Percentiles rank a stretch among this genome's conserved stretches.
phyloP scores from a whole-genome alignment of 192 early-diverging fungal genomes.

The Coemansia biformis region DNA sequence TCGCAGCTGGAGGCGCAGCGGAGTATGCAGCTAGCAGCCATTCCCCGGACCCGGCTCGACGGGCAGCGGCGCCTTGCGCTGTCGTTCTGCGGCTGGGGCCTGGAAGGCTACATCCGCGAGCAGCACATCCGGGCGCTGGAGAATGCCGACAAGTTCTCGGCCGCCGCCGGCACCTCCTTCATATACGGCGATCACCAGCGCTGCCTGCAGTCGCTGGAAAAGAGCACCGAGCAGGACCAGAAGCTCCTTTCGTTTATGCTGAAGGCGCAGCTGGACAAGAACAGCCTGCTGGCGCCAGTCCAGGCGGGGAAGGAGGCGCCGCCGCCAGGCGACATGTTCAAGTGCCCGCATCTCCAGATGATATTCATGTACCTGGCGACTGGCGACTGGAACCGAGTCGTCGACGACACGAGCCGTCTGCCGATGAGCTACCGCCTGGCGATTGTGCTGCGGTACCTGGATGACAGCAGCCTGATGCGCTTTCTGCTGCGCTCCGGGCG shows the following conservation, averaged over 20 bases:
- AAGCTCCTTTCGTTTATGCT: constrained; percentile 75
- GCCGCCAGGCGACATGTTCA: constrained; percentile 33
- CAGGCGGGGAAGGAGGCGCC: constrained; percentile 3
- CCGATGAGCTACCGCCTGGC: constrained; percentile 73
- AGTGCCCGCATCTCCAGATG: constrained; percentile 69
- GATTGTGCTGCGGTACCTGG: constrained; percentile 79
- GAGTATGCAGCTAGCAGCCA: constrained; percentile 2
- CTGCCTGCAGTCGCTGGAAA: constrained; percentile 58
- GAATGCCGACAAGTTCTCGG: constrained; percentile 61
- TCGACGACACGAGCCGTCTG: constrained; percentile 63
- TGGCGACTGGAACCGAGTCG: constrained; percentile 72
- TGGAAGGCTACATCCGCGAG: constrained; percentile 46
- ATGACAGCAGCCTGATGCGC: constrained; percentile 65
- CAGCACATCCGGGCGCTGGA: constrained; percentile 55
- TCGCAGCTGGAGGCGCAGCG: constrained; percentile 14
- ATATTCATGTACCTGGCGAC: constrained; percentile 86
- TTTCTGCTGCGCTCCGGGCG: constrained; percentile 56
- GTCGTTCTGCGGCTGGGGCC: constrained; percentile 53
- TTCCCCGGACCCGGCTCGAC: constrained; percentile 15
- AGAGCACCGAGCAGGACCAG: constrained; percentile 44
- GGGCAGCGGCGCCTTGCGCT: constrained; percentile 51
- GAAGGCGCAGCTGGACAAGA: constrained; percentile 29
- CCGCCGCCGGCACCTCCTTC: constrained; percentile 83
- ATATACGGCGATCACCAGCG: constrained; percentile 75
- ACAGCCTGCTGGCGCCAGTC: constrained; percentile 57